Conservation (phyloP, 225 moss, liverwort and hornwort genomes). For the Pleurozium schreberi region DNA sequence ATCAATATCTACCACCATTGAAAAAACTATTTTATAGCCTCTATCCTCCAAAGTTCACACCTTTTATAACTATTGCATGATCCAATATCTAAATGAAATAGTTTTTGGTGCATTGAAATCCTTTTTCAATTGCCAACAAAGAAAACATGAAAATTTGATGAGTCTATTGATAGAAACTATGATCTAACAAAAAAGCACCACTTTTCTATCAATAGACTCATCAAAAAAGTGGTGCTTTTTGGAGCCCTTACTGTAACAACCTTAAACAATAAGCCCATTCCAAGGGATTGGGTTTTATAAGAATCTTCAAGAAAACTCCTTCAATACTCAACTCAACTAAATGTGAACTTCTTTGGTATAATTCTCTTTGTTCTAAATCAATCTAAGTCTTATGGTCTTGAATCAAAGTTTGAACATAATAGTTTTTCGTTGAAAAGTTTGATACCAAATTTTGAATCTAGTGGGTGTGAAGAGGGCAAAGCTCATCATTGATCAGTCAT, state of each 20-base stretch:
- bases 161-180: background rate
- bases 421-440: background rate
- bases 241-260: background rate
- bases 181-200: background rate
- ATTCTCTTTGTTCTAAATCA: background rate
- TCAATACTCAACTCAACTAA: background rate
- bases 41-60: no score
- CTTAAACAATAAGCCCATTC: rapidly evolving
- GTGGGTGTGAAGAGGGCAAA: background rate
- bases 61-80: background rate
- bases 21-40: background rate
- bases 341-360: background rate
- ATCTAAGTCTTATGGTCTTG: background rate
- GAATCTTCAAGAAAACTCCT: background rate
- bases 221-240: rapidly evolving
- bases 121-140: no score
- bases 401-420: background rate
- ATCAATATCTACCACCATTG: background rate
- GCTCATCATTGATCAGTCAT: background rate
- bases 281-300: rapidly evolving
- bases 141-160: no score
- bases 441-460: no score
- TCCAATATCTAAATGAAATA: background rate
- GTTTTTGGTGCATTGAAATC: background rate
- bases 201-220: no score